phyloP scores from a whole-genome alignment of 31 red algal species.

The Asparagopsis taxiformis region DNA sequence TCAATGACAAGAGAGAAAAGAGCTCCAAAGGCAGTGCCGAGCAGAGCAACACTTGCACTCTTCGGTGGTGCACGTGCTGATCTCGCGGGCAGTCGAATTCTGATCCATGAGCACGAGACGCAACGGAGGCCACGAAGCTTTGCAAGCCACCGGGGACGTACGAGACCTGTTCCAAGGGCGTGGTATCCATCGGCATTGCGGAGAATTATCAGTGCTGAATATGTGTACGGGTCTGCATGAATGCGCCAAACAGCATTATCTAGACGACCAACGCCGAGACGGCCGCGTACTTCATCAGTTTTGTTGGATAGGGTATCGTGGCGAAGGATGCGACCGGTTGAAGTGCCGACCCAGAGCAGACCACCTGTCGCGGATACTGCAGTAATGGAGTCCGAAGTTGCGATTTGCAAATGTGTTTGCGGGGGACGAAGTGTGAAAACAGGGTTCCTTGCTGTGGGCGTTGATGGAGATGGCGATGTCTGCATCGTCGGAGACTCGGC shows the following conservation, averaged over 20 bases:
- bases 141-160: constrained; percentile 42
- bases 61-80: background rate
- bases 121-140: constrained; percentile 43
- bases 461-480: too few species aligned
- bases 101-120: constrained; percentile 41
- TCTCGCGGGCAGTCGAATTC: background rate
- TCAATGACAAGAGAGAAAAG: constrained; percentile 50
- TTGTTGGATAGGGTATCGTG: constrained; percentile 25
- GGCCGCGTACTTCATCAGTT: constrained; percentile 42
- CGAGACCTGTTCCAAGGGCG: constrained; percentile 24
- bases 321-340: constrained; percentile 48
- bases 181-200: constrained; percentile 45
- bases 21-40: constrained; percentile 57
- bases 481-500: too few species aligned
- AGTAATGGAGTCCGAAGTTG: too few species aligned
- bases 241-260: constrained; percentile 54
- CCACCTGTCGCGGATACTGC: constrained; percentile 37
- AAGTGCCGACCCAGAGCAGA: constrained; percentile 63
- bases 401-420: too few species aligned
- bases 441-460: too few species aligned
- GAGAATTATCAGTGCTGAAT: constrained; percentile 42
- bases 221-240: constrained; percentile 39
- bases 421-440: too few species aligned
- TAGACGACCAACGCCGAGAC: constrained; percentile 34
- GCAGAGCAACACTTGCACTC: constrained; percentile 12